Conservation (phyloP, 306 rosid species). For the Luffa aegyptiaca region DNA sequence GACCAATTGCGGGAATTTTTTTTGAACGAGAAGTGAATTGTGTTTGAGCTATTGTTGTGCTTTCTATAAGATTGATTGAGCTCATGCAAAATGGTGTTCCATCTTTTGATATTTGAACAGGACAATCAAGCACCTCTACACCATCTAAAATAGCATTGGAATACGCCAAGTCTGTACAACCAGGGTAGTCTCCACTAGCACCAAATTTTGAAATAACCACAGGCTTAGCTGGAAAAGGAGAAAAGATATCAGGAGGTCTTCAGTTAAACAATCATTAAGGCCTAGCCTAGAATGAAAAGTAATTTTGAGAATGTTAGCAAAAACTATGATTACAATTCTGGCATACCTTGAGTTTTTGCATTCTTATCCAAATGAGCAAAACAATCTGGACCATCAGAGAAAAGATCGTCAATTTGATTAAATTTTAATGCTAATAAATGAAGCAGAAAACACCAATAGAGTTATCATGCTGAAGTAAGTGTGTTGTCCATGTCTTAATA, state of each 20-base stretch:
- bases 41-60: constrained; percentile 48
- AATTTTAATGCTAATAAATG: not conserved
- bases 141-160: constrained; percentile 56
- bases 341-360: constrained; percentile 44
- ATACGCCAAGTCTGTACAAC: constrained; percentile 62
- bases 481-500: not conserved
- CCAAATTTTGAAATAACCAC: constrained; percentile 77
- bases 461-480: not conserved
- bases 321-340: not conserved
- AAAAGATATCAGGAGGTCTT: constrained; percentile 11
- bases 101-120: constrained; percentile 75
- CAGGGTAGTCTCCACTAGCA: constrained; percentile 81
- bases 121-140: constrained; percentile 75
- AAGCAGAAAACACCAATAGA: not conserved
- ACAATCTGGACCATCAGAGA: constrained; percentile 52
- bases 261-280: constrained; percentile 5
- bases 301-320: not conserved
- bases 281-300: constrained; percentile 3
- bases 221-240: constrained; percentile 31
- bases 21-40: constrained; percentile 18
- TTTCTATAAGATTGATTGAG: constrained; percentile 62
- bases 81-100: constrained; percentile 66
- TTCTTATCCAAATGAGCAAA: constrained; percentile 51
- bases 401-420: not conserved
- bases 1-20: constrained; percentile 35